A percentile compares a stretch with the other conserved stretches of the same genome.
phyloP scores from a whole-genome alignment of 2,329 filamentous ascomycete species.

The Acarospora socialis region DNA sequence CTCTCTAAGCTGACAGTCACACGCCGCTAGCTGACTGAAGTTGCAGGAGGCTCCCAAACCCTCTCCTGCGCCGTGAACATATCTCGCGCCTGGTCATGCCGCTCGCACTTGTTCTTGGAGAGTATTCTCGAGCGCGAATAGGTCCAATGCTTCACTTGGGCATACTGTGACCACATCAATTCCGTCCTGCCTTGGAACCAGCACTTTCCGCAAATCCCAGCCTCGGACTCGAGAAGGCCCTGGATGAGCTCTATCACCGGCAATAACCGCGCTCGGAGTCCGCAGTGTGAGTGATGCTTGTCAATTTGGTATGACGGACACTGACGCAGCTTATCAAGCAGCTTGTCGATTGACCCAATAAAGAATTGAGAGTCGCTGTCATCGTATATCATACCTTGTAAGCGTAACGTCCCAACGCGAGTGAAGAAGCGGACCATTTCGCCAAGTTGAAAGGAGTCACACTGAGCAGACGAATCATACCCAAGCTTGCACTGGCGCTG shows the following conservation, averaged over 20 bases:
- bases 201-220: too few relatives aligned
- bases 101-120: too few relatives aligned
- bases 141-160: too few relatives aligned
- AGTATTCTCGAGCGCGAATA: too few relatives aligned
- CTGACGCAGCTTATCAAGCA: slow-evolving; percentile 26
- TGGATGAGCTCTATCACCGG: slow-evolving; percentile 26
- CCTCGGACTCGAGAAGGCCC: too few relatives aligned
- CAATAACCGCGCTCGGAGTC: slow-evolving; percentile 26
- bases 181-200: too few relatives aligned
- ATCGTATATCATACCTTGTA: slow-evolving; percentile 22
- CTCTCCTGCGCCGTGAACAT: slow-evolving; percentile 12
- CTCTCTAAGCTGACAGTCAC: too few relatives aligned
- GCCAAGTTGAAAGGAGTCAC: slow-evolving; percentile 31
- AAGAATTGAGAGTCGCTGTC: slow-evolving; percentile 11
- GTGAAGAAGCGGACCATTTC: slow-evolving; percentile 31
- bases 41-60: slow-evolving; percentile 10
- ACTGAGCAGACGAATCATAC: slow-evolving; percentile 27
- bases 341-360: slow-evolving; percentile 6
- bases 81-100: too few relatives aligned
- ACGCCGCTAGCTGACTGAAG: too few relatives aligned
- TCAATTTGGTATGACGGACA: slow-evolving; percentile 31
- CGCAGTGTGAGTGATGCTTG: slow-evolving; percentile 26
- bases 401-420: slow-evolving; percentile 26
- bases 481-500: slow-evolving; percentile 26
- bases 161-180: too few relatives aligned